Evolutionary conservation across 164 flowering plant species (phyloP).

Genomic region (Magnolia kwangsiensis): DNA sequence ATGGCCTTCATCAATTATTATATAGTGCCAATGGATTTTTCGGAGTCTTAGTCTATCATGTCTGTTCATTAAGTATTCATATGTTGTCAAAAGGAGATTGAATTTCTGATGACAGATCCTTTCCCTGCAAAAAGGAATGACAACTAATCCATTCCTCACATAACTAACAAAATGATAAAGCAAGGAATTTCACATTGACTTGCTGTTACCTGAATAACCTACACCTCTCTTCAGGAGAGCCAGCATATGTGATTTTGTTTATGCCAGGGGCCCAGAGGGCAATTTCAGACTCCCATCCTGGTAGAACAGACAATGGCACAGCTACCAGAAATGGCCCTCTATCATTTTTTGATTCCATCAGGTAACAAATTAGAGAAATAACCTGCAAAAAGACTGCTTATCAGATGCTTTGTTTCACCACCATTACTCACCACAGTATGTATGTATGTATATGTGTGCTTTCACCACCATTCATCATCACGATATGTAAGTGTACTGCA

Average conservation of each 20-base stretch:
- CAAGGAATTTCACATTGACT: neutral
- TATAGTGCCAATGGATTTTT: constrained; percentile 91
- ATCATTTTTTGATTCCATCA: constrained; percentile 92
- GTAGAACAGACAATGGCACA: constrained; percentile 94
- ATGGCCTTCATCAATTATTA: constrained; percentile 98
- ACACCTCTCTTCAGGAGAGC: constrained; percentile 96
- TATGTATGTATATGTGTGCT: neutral
- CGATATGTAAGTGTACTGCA: too few species aligned
- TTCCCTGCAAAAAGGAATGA: constrained; percentile 62
- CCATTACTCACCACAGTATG: neutral
- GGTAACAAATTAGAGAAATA: constrained; percentile 84
- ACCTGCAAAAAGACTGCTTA: constrained; percentile 46
- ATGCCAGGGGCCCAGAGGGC: constrained; percentile 85
- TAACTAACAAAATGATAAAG: neutral
- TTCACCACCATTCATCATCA: constrained; percentile 45
- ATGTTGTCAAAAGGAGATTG: constrained; percentile 94
- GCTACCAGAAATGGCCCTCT: constrained; percentile 97
- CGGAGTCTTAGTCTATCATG: constrained; percentile 93
- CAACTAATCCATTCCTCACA: neutral
- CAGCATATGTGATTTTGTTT: constrained; percentile 81
- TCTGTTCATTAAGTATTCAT: constrained; percentile 98
- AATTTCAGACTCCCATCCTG: constrained; percentile 90
- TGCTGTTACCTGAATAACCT: constrained; percentile 70
- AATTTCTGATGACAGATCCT: constrained; percentile 86
- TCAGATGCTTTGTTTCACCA: neutral